Evolutionary conservation across 2,329 filamentous ascomycete genomes (phyloP).

Genomic region (Rutstroemia sydowiana): DNA sequence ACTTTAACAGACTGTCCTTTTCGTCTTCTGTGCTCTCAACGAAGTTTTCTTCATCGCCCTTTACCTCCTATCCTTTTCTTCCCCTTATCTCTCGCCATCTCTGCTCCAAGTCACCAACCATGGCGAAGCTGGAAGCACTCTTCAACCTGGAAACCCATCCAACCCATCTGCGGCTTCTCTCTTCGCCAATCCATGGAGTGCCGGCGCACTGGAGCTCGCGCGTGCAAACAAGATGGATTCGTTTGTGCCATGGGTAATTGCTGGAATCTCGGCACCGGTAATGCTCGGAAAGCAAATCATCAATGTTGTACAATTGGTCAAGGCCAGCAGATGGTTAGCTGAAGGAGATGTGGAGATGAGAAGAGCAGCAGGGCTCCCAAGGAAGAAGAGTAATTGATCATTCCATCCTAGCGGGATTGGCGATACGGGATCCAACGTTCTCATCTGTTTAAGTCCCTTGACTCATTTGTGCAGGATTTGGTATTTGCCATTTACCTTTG

Average conservation of each 20-base stretch:
- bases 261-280: slow-evolving; percentile 71
- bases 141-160: slow-evolving; percentile 60
- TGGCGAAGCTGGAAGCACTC: slow-evolving; percentile 44
- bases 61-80: slow-evolving; percentile 95
- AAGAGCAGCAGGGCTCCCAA: slow-evolving; percentile 46
- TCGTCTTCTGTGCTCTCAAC: slow-evolving; percentile 83
- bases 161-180: slow-evolving; percentile 63
- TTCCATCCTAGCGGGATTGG: not conserved
- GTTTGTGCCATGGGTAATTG: slow-evolving; percentile 70
- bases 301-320: slow-evolving; percentile 89
- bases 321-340: slow-evolving; percentile 85
- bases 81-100: slow-evolving; percentile 78
- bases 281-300: slow-evolving; percentile 91
- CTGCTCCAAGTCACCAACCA: slow-evolving; percentile 58
- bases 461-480: slow-evolving; percentile 7
- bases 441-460: slow-evolving; percentile 7
- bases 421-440: not conserved
- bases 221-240: slow-evolving; percentile 89
- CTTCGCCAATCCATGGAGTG: slow-evolving; percentile 85
- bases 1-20: slow-evolving; percentile 67
- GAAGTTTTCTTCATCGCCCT: slow-evolving; percentile 97
- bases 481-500: not conserved
- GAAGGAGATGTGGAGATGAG: slow-evolving; percentile 76
- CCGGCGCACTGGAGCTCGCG: slow-evolving; percentile 84
- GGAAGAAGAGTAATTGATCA: slow-evolving; percentile 33